Conservation (phyloP, 768 basidiomycete species). For the Vararia minispora region DNA sequence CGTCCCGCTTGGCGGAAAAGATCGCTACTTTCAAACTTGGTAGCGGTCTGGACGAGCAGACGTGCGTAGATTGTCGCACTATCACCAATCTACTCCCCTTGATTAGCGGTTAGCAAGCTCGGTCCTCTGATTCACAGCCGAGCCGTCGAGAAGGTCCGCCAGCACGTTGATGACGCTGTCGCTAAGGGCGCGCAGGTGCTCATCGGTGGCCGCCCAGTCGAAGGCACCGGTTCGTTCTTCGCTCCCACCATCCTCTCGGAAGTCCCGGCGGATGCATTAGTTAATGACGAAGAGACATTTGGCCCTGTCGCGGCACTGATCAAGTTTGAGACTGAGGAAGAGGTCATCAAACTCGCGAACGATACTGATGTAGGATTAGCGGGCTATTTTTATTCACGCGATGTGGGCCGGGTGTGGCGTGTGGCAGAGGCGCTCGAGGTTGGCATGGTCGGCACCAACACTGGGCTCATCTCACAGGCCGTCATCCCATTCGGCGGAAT, state of each 20-base stretch:
- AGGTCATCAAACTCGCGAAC: slow-evolving; percentile 83
- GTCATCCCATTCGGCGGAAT: slow-evolving; percentile 84
- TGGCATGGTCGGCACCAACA: slow-evolving; percentile 85
- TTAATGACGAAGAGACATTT: slow-evolving; percentile 87
- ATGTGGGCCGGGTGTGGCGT: slow-evolving; percentile 84
- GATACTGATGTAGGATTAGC: slow-evolving; percentile 76
- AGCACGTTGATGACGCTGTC: slow-evolving; percentile 85
- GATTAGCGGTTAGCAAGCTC: slow-evolving; percentile 51
- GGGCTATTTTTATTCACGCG: slow-evolving; percentile 86
- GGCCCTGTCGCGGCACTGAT: slow-evolving; percentile 82
- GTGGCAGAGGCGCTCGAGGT: slow-evolving; percentile 93
- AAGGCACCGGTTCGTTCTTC: slow-evolving; percentile 58
- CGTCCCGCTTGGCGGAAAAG: slow-evolving; percentile 72
- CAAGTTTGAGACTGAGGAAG: slow-evolving; percentile 90
- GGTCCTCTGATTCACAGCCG: slow-evolving; percentile 88
- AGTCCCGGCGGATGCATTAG: slow-evolving; percentile 53
- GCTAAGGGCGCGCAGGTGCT: slow-evolving; percentile 78
- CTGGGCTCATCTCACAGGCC: slow-evolving; percentile 68
- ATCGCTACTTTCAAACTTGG: slow-evolving; percentile 83
- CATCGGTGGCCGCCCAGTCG: slow-evolving; percentile 70
- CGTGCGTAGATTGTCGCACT: slow-evolving; percentile 33
- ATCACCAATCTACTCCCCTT: neutral
- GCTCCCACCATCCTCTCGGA: slow-evolving; percentile 83
- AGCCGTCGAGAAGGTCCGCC: slow-evolving; percentile 75
- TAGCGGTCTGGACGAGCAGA: slow-evolving; percentile 68